These are phyloP conservation scores for Plantago major DNA, from an alignment of 257 asterid genomes.

Conservation along the genomic window DNA sequence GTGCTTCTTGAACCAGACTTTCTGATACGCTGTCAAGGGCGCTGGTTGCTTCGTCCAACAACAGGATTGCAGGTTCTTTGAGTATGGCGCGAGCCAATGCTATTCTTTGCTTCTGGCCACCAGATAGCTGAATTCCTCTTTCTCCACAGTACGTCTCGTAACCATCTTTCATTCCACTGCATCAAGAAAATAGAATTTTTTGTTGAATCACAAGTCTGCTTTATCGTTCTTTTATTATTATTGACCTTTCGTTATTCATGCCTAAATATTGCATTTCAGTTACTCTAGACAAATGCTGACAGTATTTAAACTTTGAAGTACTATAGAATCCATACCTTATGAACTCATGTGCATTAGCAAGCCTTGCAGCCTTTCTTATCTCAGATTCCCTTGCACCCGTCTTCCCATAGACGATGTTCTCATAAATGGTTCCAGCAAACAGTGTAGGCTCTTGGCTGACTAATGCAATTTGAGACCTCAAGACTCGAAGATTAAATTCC, in stretches of 20 bases:
- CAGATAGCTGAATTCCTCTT: constrained; percentile 69
- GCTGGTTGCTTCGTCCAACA: constrained; percentile 80
- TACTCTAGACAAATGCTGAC: background rate
- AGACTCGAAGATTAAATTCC: constrained; percentile 42
- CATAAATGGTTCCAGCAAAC: constrained; percentile 61
- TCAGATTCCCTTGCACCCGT: constrained; percentile 55
- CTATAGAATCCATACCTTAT: constrained; percentile 40
- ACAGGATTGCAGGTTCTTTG: constrained; percentile 61
- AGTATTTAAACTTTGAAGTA: background rate
- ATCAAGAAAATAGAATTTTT: background rate
- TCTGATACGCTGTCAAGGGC: constrained; percentile 77
- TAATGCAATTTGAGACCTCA: constrained; percentile 56
- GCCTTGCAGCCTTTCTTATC: constrained; percentile 60
- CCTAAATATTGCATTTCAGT: background rate
- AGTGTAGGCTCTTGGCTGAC: constrained; percentile 81
- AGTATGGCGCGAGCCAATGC: constrained; percentile 78
- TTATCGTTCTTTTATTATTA: background rate
- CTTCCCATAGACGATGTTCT: constrained; percentile 63
- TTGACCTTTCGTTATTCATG: background rate
- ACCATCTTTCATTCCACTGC: constrained; percentile 79
- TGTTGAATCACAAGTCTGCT: background rate
- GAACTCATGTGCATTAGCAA: constrained; percentile 78
- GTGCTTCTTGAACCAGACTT: constrained; percentile 71
- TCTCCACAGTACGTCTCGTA: constrained; percentile 76
- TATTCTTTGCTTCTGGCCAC: constrained; percentile 78